Evolutionary conservation across 768 basidiomycete species (phyloP).

Genomic region (Leccinum pellstonianum): DNA sequence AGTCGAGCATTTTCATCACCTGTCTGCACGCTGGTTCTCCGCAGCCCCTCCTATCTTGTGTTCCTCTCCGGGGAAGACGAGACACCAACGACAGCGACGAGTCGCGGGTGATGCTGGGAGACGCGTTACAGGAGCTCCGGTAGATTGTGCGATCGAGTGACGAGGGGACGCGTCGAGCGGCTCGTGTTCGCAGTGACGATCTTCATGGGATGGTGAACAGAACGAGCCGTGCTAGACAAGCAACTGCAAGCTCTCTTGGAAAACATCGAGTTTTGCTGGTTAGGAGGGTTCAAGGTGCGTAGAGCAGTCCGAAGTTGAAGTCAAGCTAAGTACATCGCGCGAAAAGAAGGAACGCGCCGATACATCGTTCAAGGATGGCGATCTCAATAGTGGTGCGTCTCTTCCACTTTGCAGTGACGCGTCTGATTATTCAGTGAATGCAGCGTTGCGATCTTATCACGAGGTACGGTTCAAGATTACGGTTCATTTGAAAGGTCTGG

Average conservation of each 20-base stretch:
- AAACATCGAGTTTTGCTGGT: conserved; percentile 94
- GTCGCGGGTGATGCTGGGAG: conserved; percentile 69
- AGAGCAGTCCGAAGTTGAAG: conserved; percentile 31
- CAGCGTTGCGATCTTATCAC: conserved; percentile 73
- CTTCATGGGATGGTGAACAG: conserved; percentile 75
- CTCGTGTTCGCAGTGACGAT: too few species aligned
- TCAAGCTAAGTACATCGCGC: conserved; percentile 60
- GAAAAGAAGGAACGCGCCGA: conserved; percentile 68
- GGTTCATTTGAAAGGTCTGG: background rate
- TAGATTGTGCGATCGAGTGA: conserved; percentile 77
- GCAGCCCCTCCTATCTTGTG: conserved; percentile 76
- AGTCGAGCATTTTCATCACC: too few species aligned
- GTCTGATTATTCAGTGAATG: background rate
- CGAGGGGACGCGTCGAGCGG: conserved; percentile 67
- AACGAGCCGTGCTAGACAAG: conserved; percentile 70
- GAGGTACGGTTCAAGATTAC: conserved; percentile 43
- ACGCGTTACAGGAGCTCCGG: conserved; percentile 67
- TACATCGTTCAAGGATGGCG: conserved; percentile 65
- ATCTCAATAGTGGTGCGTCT: conserved; percentile 55
- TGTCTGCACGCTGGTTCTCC: conserved; percentile 41
- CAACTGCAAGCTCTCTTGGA: conserved; percentile 72
- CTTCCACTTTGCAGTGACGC: background rate
- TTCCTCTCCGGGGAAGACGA: conserved; percentile 82
- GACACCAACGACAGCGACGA: conserved; percentile 74
- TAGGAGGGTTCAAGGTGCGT: conserved; percentile 93